Percentiles rank a stretch among this genome's conserved stretches.
phyloP scores from a whole-genome alignment of 2,329 filamentous ascomycete genomes.

The Emydomyces testavorans region DNA sequence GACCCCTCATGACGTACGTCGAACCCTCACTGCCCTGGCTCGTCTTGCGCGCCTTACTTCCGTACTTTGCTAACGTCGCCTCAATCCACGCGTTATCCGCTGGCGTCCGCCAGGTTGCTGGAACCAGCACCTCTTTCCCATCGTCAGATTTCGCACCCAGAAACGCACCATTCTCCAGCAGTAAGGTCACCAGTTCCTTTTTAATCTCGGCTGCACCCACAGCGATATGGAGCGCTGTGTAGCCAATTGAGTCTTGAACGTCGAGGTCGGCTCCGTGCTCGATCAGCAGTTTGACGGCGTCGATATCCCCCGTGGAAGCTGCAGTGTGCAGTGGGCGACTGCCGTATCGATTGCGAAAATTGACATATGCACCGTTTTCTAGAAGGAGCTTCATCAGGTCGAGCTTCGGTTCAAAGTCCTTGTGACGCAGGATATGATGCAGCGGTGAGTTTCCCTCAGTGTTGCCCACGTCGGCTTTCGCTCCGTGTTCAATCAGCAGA shows the following conservation, averaged over 20 bases:
- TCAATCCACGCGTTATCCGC: background rate
- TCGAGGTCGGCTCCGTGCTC: slow-evolving; percentile 11
- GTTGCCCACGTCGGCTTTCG: background rate
- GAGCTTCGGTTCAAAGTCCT: background rate
- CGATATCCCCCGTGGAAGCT: background rate
- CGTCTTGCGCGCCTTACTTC: background rate
- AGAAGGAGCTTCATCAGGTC: slow-evolving; percentile 5
- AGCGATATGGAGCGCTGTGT: slow-evolving; percentile 9
- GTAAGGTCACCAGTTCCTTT: background rate
- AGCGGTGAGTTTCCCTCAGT: slow-evolving; percentile 2
- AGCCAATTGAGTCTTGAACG: background rate
- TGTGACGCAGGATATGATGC: background rate
- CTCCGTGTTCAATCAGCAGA: slow-evolving; percentile 8
- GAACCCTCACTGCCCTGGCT: no score
- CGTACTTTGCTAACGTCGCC: background rate
- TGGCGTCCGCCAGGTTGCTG: background rate
- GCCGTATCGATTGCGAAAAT: background rate
- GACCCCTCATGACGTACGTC: no score
- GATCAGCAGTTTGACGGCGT: slow-evolving; percentile 1
- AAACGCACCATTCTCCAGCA: slow-evolving; percentile 9
- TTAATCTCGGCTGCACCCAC: background rate
- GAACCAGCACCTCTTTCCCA: background rate
- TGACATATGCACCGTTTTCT: slow-evolving; percentile 8
- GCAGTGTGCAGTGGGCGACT: slow-evolving; percentile 6
- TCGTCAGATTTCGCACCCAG: background rate